Evolutionary conservation across 2,329 filamentous ascomycete genomes (phyloP), one percentile per base, ranked within the genome.

Genomic region (Aureobasidium pullulans): DNA sequence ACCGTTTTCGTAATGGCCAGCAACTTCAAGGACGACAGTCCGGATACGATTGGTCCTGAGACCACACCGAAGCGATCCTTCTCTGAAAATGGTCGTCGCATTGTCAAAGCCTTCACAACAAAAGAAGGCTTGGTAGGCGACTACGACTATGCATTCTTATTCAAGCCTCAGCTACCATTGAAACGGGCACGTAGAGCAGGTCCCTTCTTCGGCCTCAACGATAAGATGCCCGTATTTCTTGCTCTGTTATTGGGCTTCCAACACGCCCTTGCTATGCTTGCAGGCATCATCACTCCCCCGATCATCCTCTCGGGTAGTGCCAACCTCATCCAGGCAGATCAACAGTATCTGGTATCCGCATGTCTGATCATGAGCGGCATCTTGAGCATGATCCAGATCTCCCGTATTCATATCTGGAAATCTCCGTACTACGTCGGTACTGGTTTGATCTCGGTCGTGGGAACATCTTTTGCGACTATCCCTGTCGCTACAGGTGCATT

Each of bases 141-240:
- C 66, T 96, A 96, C 73, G 88, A 96, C 79, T 96, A 96, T 80
- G 88, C 72, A 37, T 94, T 91, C 68, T 84, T 96, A 42, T 96
- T 96, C 79, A 84, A 77, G 23, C 89, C 81, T 1, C 91, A 89
- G 65, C 74, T 96, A 23, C 92, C 92, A 0, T 96, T 96, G 79
- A 85, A 82, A 69, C 84, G 82, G 70, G 67, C 71, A 8, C 76
- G 76, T 15, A 75, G 77, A 63, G 76, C 80, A n/a, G 84, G 87
- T 34, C 89, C 89, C 0, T 94, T 95, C 72, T 94, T 93, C 67
- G 89, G 89, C n/a, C 83, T 93, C 40, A 82, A 93, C 66, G 88
- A 92, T 71, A 77, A 76, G 59, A 89, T 94, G 81, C 89, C 89
- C 4, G 82, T 93, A 8, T 68, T 92, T 7, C 76, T 94, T 16